A percentile compares a stretch with the other conserved stretches of the same genome.
These are phyloP conservation scores for Colletotrichum navitas DNA, from an alignment of 2,329 filamentous ascomycete genomes.

Conservation along the genomic window DNA sequence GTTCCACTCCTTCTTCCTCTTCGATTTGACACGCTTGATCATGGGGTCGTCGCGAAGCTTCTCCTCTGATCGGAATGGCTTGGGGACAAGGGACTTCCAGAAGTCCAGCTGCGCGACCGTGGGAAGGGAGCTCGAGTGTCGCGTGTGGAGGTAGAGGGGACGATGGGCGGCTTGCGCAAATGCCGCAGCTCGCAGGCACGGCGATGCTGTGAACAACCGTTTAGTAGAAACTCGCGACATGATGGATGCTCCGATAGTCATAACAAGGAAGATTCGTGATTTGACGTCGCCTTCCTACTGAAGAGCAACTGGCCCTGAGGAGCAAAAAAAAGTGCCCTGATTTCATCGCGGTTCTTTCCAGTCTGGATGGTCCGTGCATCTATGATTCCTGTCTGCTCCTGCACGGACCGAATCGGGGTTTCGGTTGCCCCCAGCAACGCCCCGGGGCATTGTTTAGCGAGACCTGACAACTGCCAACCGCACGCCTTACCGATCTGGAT, in stretches of 20 bases:
- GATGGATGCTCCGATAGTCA: not conserved
- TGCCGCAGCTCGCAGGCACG: constrained; percentile 10
- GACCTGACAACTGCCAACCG: constrained; percentile 42
- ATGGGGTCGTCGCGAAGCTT: constrained; percentile 49
- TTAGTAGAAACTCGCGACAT: constrained; percentile 30
- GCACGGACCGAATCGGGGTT: constrained; percentile 27
- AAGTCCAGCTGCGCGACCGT: constrained; percentile 70
- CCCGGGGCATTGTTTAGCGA: constrained; percentile 41
- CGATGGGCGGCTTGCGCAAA: constrained; percentile 21
- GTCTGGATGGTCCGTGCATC: constrained; percentile 30
- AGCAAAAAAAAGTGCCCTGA: constrained; percentile 20
- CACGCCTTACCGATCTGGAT: constrained; percentile 24
- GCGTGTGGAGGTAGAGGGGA: constrained; percentile 37
- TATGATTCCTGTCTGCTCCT: not conserved
- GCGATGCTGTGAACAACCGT: constrained; percentile 26
- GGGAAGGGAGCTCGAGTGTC: constrained; percentile 58
- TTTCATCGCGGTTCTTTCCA: constrained; percentile 4
- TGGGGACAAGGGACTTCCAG: constrained; percentile 79
- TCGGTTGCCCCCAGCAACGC: constrained; percentile 39
- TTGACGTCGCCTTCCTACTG: not conserved
- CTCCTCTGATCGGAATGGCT: constrained; percentile 67
- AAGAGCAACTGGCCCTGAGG: constrained; percentile 2
- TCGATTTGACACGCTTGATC: constrained; percentile 51
- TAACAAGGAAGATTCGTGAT: not conserved
- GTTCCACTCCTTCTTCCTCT: constrained; percentile 77